These are phyloP conservation scores for Trametes cinnabarina DNA, from an alignment of 768 basidiomycete genomes.

Conservation along the genomic window DNA sequence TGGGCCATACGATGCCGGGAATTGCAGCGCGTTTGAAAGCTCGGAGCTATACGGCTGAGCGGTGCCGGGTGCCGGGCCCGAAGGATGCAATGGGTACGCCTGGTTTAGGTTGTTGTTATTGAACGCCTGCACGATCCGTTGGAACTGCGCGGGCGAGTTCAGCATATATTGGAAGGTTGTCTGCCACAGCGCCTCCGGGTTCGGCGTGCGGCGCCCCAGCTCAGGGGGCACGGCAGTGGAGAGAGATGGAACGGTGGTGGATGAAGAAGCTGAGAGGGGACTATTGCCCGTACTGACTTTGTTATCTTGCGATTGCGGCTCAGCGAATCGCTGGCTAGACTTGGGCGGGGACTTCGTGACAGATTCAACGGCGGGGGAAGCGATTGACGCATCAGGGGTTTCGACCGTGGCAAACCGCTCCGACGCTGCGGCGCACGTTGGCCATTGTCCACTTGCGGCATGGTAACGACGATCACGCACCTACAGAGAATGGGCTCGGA, in stretches of 20 bases:
- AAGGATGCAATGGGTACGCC: constrained; percentile 7
- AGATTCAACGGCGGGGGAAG: constrained; percentile 4
- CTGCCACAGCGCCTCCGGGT: constrained; percentile 45
- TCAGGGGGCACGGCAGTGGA: constrained; percentile 12
- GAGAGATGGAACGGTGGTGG: constrained; percentile 3
- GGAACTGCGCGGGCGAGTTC: constrained; percentile 52
- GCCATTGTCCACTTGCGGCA: neutral
- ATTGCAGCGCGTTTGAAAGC: neutral
- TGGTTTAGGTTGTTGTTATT: constrained; percentile 12
- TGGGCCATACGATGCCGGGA: neutral
- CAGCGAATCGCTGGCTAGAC: neutral
- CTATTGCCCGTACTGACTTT: neutral
- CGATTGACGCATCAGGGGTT: constrained; percentile 37
- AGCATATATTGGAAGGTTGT: constrained; percentile 49
- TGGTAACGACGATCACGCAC: constrained; percentile 3
- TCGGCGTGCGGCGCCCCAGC: constrained; percentile 23
- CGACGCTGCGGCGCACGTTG: constrained; percentile 15
- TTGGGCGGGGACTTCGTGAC: neutral
- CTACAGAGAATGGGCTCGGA: constrained; percentile 11
- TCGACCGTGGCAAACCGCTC: constrained; percentile 46
- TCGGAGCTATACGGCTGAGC: neutral
- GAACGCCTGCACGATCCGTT: constrained; percentile 43
- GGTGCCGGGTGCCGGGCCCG: neutral
- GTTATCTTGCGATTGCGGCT: neutral
- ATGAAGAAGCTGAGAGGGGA: neutral